Percentiles rank a stretch among this genome's conserved stretches.
These are phyloP conservation scores for Decorospora gaudefroyi DNA, from an alignment of 2,329 filamentous ascomycete species.

Conservation along the genomic window DNA sequence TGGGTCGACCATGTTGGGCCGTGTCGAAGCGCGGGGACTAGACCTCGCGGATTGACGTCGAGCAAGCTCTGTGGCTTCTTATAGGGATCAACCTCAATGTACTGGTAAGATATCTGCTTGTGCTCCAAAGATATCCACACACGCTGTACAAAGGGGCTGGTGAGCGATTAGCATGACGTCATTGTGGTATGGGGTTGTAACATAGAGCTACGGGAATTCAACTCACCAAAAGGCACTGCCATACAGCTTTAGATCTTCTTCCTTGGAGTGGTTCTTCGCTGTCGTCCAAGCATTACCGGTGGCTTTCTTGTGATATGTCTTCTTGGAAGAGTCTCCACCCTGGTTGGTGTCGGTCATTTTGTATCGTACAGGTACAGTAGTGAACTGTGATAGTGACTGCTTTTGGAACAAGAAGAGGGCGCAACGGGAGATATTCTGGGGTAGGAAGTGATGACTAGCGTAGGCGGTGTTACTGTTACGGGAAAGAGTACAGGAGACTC, in stretches of 20 bases:
- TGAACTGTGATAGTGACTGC: neutral
- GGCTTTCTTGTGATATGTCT: slow-evolving; percentile 71
- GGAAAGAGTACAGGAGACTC: neutral
- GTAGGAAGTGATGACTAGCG: neutral
- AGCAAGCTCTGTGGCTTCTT: slow-evolving; percentile 71
- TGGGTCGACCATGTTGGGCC: slow-evolving; percentile 77
- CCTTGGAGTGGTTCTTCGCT: slow-evolving; percentile 69
- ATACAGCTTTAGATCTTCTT: slow-evolving; percentile 74
- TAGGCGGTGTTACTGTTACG: neutral
- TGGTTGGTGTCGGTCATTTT: slow-evolving; percentile 57
- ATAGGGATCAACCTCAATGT: slow-evolving; percentile 83
- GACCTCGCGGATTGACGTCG: slow-evolving; percentile 74
- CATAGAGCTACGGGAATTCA: neutral
- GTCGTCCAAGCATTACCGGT: slow-evolving; percentile 72
- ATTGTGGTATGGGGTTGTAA: slow-evolving; percentile 1
- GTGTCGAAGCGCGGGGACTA: slow-evolving; percentile 76
- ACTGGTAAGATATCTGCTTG: slow-evolving; percentile 79
- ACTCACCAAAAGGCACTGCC: slow-evolving; percentile 80
- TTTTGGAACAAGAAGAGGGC: neutral
- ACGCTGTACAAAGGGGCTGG: slow-evolving; percentile 79
- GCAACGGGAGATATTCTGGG: neutral
- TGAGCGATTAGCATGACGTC: slow-evolving; percentile 24
- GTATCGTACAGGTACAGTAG: slow-evolving; percentile 16
- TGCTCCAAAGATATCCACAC: slow-evolving; percentile 87
- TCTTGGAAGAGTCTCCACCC: slow-evolving; percentile 58